These are phyloP conservation scores for Xylaria arbuscula DNA, from an alignment of 2,329 filamentous ascomycete species.

Conservation along the genomic window DNA sequence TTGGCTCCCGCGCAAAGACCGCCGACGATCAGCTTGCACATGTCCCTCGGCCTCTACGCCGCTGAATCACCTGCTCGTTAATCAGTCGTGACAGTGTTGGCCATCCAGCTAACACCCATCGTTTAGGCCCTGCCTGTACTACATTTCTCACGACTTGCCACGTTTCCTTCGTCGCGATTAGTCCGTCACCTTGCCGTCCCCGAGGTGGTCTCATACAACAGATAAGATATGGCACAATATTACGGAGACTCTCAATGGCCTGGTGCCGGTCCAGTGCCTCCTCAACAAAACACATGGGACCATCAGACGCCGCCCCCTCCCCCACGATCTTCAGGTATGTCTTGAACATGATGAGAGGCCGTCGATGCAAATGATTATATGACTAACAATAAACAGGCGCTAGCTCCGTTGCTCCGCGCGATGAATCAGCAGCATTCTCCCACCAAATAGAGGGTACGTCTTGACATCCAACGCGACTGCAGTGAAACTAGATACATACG, in stretches of 20 bases:
- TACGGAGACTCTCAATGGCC: constrained; percentile 52
- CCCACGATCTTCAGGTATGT: constrained; percentile 69
- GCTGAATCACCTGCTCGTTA: constrained; percentile 1
- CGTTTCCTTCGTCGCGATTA: constrained; percentile 16
- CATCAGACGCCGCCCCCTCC: constrained; percentile 74
- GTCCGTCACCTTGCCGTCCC: constrained; percentile 4
- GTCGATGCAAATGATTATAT: constrained; percentile 5
- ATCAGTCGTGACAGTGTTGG: constrained; percentile 11
- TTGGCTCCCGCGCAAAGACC: constrained; percentile 25
- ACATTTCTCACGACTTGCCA: constrained; percentile 1
- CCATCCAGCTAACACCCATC: constrained; percentile 24
- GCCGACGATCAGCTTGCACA: constrained; percentile 10
- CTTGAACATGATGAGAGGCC: neutral
- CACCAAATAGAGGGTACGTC: constrained; percentile 90
- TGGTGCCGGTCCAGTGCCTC: constrained; percentile 54
- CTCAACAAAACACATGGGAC: constrained; percentile 74
- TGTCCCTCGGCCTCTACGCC: neutral
- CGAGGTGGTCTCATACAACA: constrained; percentile 17
- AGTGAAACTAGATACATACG: constrained; percentile 9
- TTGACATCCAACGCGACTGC: constrained; percentile 22
- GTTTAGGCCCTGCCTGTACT: constrained; percentile 21
- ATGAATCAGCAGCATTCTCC: constrained; percentile 82
- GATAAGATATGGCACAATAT: constrained; percentile 51
- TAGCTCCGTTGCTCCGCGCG: constrained; percentile 77
- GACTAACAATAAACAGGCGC: constrained; percentile 65